Evolutionary conservation across 768 basidiomycete species (phyloP).

Genomic region (Tylopilus felleus): DNA sequence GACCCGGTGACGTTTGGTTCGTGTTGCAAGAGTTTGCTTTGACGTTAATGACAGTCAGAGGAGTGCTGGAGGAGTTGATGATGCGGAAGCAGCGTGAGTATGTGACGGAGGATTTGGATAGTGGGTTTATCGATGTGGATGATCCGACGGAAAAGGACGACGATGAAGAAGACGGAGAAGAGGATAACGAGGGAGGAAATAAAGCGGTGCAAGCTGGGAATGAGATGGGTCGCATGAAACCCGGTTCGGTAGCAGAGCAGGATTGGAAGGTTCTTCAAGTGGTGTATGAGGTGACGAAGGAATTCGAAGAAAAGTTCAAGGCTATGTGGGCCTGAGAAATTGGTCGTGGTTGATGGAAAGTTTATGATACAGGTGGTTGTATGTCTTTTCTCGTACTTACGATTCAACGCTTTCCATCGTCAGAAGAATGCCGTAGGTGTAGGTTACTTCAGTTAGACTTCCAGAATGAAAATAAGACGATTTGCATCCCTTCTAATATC

Average conservation of each 20-base stretch:
- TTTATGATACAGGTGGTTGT: not conserved
- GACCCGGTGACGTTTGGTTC: slow-evolving; percentile 66
- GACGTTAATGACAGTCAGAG: slow-evolving; percentile 46
- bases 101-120: slow-evolving; percentile 25
- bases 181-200: slow-evolving; percentile 21
- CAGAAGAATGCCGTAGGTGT: too few species aligned
- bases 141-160: slow-evolving; percentile 30
- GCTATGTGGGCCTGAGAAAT: slow-evolving; percentile 56
- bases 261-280: slow-evolving; percentile 60
- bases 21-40: slow-evolving; percentile 55
- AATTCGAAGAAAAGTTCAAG: slow-evolving; percentile 59
- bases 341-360: not conserved
- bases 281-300: slow-evolving; percentile 38
- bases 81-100: slow-evolving; percentile 26
- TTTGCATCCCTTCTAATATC: too few species aligned
- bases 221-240: slow-evolving; percentile 21
- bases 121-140: slow-evolving; percentile 29
- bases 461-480: too few species aligned
- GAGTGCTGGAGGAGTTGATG: slow-evolving; percentile 46
- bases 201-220: not conserved
- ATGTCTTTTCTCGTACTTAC: too few species aligned
- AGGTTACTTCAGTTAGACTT: too few species aligned
- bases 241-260: slow-evolving; percentile 37
- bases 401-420: too few species aligned
- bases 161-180: slow-evolving; percentile 15